Evolutionary conservation across 768 basidiomycete species (phyloP).

Genomic region (Tephrocybe sp.): DNA sequence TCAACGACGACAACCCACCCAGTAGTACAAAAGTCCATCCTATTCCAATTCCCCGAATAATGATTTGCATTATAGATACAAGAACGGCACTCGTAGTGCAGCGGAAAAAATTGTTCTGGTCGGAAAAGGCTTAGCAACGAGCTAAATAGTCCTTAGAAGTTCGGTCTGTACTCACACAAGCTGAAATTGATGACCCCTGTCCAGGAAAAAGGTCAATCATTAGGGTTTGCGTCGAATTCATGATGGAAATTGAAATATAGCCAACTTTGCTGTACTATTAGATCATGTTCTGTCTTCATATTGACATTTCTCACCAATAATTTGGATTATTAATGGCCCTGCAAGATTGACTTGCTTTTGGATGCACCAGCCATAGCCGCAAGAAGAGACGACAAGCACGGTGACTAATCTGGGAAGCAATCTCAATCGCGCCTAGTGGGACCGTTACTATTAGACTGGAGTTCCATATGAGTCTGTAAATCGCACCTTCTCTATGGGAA

Average conservation of each 20-base stretch:
- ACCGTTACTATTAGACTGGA: neutral
- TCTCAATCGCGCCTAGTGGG: constrained; percentile 44
- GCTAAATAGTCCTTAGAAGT: neutral
- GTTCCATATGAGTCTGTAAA: neutral
- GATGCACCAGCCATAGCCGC: constrained; percentile 63
- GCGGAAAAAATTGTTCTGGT: constrained; percentile 69
- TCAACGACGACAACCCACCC: constrained; percentile 43
- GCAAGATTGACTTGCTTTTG: constrained; percentile 46
- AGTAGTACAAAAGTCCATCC: constrained; percentile 73
- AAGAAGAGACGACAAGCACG: constrained; percentile 36
- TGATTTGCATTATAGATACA: constrained; percentile 61
- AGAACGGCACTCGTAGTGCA: constrained; percentile 57
- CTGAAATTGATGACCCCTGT: constrained; percentile 66
- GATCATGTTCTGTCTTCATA: neutral
- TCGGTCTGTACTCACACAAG: constrained; percentile 50
- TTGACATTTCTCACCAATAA: constrained; percentile 22
- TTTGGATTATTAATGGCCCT: constrained; percentile 50
- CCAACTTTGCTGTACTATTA: constrained; percentile 42
- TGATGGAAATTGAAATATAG: constrained; percentile 36
- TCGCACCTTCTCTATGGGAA: constrained; percentile 56
- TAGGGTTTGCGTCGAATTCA: constrained; percentile 60
- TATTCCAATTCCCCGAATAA: constrained; percentile 52
- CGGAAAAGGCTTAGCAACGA: neutral
- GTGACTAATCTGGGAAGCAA: constrained; percentile 38
- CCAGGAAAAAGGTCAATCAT: constrained; percentile 62